A percentile compares a stretch with the other conserved stretches of the same genome.
Evolutionary conservation across 2,329 filamentous ascomycete genomes (phyloP).

Genomic region (Harringtonia lauricola): DNA sequence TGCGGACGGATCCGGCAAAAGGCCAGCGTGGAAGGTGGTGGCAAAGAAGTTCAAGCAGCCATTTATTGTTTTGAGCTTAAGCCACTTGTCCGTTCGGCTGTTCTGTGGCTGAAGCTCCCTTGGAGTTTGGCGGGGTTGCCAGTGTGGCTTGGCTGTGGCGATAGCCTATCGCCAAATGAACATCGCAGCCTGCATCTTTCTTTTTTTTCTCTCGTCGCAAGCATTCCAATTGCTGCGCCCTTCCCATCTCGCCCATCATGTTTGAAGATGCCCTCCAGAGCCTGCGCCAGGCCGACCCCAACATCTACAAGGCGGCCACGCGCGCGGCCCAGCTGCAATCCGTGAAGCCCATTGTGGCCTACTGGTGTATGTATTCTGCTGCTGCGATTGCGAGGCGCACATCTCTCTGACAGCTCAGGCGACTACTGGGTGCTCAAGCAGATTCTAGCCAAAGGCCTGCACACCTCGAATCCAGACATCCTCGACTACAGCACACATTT

Average conservation of each 20-base stretch:
- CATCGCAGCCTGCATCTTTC: background rate
- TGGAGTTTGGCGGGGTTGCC: too few species aligned
- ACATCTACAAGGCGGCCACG: slow-evolving; percentile 59
- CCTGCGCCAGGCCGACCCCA: slow-evolving; percentile 71
- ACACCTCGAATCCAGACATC: slow-evolving; percentile 67
- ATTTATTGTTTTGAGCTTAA: background rate
- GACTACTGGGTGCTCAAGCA: slow-evolving; percentile 91
- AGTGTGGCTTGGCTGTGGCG: background rate
- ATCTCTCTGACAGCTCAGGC: slow-evolving; percentile 35
- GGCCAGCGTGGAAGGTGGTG: slow-evolving; percentile 31
- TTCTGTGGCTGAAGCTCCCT: background rate
- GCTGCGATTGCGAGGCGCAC: background rate
- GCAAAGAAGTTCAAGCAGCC: background rate
- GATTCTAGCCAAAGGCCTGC: slow-evolving; percentile 71
- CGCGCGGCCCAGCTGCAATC: slow-evolving; percentile 76
- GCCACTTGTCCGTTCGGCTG: background rate
- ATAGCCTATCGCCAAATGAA: too few species aligned
- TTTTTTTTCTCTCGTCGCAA: too few species aligned
- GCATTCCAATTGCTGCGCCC: too few species aligned
- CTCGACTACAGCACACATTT: slow-evolving; percentile 69
- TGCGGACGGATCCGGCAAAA: slow-evolving; percentile 10
- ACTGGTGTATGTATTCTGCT: slow-evolving; percentile 77
- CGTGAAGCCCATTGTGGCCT: slow-evolving; percentile 78
- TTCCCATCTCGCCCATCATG: too few species aligned
- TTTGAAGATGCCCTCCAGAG: slow-evolving; percentile 57